Evolutionary conservation across 1,284 basidiomycete genomes (phyloP), one percentile per base, ranked within the genome.

Genomic region (Peniophora sp.): DNA sequence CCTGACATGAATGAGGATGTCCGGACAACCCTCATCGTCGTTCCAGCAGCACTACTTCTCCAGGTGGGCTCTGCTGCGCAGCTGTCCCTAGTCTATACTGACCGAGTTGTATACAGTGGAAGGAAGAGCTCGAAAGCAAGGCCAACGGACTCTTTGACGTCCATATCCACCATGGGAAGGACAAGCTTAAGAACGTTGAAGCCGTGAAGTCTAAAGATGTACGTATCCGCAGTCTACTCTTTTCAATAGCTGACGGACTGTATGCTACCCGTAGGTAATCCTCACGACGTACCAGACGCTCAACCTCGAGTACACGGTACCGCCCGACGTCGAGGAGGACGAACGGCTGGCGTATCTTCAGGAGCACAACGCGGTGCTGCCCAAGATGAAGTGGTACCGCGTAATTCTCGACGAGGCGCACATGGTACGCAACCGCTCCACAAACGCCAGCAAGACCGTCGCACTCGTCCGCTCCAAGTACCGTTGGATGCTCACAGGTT

Each of bases 401-500:
- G 76, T 79, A 11, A 69, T 87, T 52, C 73, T 81, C 2, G 84
- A 87, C 55, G 84, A 87, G 61, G 82, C 84, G 0, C 83, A 87
- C 58, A 83, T 81, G 59, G 82, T 85, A 55, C 73, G 83, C 23
- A 86, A 84, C 58, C 71, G 82, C 73, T 75, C 52, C 16, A 83
- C 83, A 1, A 73, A 77, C 10, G 70, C 78, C 8, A 85, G 83
- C 58, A 67, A 75, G 36, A 75, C 73, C 45, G 68, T 83, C 9
- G 79, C 83, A 0, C 69, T 75, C 58, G 68, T 87, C 20, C 70
- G 74, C 47, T 65, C 82, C 0, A 80, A 73, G 53, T 81, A 83
- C 57, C 69, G 84, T 5, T 88, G 84, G 84, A 78, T 79, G 69
- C 69, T 88, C 12, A 86, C 84, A 2, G 84, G 84, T 25, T 86